Conservation (phyloP, 371 early-diverging fungal species). For the Apophysomyces sp. region DNA sequence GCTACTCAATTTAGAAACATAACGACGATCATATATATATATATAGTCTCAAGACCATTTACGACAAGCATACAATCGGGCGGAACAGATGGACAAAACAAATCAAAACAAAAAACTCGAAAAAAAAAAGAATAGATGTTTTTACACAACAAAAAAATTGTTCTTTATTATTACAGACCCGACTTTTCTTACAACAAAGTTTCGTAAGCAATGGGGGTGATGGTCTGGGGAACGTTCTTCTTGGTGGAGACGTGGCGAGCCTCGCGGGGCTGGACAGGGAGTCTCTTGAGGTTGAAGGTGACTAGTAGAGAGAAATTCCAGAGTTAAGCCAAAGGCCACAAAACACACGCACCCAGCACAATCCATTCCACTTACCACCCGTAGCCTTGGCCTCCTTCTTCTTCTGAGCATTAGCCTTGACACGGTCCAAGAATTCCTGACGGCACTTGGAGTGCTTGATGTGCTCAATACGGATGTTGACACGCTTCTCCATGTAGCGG, state of each 20-base stretch:
- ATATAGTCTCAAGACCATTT: too few species aligned
- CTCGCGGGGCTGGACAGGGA: constrained; percentile 89
- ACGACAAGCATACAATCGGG: too few species aligned
- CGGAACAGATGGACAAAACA: too few species aligned
- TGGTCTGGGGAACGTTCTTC: constrained; percentile 90
- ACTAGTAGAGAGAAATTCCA: constrained; percentile 24
- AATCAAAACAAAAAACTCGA: background rate
- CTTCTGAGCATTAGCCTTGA: constrained; percentile 89
- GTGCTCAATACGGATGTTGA: constrained; percentile 99
- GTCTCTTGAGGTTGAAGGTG: constrained; percentile 86
- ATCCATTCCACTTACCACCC: constrained; percentile 31
- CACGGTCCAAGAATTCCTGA: constrained; percentile 97
- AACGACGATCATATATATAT: too few species aligned
- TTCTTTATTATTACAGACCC: background rate
- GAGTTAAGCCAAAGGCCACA: background rate
- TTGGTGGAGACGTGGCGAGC: constrained; percentile 89
- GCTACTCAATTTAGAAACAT: too few species aligned
- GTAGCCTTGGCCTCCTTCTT: constrained; percentile 80
- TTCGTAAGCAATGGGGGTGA: constrained; percentile 95
- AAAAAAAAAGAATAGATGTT: background rate
- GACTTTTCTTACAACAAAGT: constrained; percentile 63
- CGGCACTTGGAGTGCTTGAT: constrained; percentile 99
- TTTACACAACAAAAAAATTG: background rate
- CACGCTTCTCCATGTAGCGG: constrained; percentile 98
- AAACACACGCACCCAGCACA: background rate